Base-by-base conservation (phyloP, 345 rosid species). In the Bruguiera sexangula region DNA sequence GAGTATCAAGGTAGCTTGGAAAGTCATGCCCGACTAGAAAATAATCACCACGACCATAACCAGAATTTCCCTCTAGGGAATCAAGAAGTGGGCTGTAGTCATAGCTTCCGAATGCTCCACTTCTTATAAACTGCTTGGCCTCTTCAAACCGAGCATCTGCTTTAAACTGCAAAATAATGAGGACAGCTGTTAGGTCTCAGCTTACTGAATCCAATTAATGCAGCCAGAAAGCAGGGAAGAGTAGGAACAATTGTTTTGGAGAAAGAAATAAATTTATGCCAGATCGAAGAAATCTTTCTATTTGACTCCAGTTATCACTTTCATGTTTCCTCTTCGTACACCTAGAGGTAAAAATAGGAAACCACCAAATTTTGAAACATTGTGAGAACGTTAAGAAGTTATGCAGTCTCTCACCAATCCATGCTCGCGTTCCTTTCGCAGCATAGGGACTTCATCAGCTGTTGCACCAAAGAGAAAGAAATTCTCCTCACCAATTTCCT, bases 401-500 rank as follows among this genome's bases (percentile, higher is more conserved):
- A 43, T 43, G 13, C 18, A 3, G 50, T 15, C 50, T 39, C 79
- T 46, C 85, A 94, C 98, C 84, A 85, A 72, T 72, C 97, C 97
- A n/a, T 81, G 76, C 75, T 94, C 95, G 79, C 97, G 82, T 67
- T 91, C 96, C 80, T 87, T 86, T 29, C 97, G 95, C 69, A 94
- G 86, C 72, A 68, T 65, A 62, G 95, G 88, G 72, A 94, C 95
- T 73, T 94, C 90, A 76, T 89, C 96, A 27, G 98, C 91, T 60
- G 82, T 89, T 80, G 97, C 95, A 56, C 98, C 98, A 54, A 89
- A 91, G 48, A 94, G 95, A 77, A 94, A 94, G 93, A 94, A 94
- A 82, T 91, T 94, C 53, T 87, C 90, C 59, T 88, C 82, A 43
- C 97, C 95, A 70, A 91, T 72, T 81, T 94, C 98, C 73, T 91